A percentile compares a stretch with the other conserved stretches of the same genome.
Conservation (phyloP, 202 grass and related monocot species). For the Miscanthus sacchariflorus region DNA sequence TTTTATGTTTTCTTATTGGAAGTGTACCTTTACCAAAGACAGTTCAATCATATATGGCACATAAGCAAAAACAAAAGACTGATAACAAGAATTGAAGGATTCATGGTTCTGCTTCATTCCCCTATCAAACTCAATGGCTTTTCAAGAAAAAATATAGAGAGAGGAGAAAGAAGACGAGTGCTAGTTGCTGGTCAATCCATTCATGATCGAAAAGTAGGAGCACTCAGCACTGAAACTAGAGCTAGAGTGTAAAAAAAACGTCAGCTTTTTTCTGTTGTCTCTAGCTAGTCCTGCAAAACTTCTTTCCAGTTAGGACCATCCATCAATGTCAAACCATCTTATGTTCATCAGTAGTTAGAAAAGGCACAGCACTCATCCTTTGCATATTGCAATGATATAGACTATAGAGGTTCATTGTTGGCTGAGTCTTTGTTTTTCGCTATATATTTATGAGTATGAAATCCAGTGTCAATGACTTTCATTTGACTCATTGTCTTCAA, state of each 20-base stretch:
- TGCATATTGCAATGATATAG: not conserved
- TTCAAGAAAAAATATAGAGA: not conserved
- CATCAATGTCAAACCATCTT: conserved; percentile 28
- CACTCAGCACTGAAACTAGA: conserved; percentile 43
- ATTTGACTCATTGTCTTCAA: conserved; percentile 23
- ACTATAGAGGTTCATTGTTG: conserved; percentile 1
- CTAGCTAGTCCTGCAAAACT: conserved; percentile 29
- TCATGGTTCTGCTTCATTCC: not conserved
- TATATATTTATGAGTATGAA: conserved; percentile 9
- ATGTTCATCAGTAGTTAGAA: conserved; percentile 36
- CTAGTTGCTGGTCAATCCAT: conserved; percentile 1
- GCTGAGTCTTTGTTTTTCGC: conserved; percentile 34
- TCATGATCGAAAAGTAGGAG: conserved; percentile 32
- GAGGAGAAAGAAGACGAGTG: not conserved
- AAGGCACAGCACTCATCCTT: conserved; percentile 34
- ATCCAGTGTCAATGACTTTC: conserved; percentile 14
- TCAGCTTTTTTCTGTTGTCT: conserved; percentile 31
- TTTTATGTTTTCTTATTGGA: not conserved
- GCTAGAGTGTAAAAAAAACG: conserved; percentile 33
- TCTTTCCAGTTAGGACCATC: conserved; percentile 30
- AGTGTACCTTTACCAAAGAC: not conserved
- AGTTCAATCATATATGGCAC: conserved; percentile 14
- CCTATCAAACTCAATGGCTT: not conserved
- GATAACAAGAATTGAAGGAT: not conserved
- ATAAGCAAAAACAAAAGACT: not conserved